Base-by-base conservation (phyloP, 2,329 filamentous ascomycete genomes). In the Trichoderma guizhouense region DNA sequence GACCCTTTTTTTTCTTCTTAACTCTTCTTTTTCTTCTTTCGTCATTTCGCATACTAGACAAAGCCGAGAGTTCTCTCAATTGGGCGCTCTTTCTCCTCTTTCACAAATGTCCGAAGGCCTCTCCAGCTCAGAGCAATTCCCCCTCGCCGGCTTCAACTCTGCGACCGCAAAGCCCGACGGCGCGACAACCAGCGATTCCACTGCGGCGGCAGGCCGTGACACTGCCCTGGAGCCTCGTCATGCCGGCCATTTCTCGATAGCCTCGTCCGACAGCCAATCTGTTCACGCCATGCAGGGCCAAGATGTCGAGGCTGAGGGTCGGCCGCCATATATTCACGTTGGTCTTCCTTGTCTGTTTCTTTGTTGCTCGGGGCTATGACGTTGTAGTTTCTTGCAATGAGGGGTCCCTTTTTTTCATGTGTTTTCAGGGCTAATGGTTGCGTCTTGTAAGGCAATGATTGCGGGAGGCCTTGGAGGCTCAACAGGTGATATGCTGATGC, bases 401-500 rank as follows among this genome's bases (percentile, higher is more conserved):
- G 39, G 66, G 36, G 36, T 58, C 55, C 9, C 12, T 58, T 55
- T 55, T 21, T 57, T 32, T n/a, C 55, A 11, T n/a, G 28, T 34
- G 28, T 34, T 14, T 69, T 8, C 7, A 18, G 18, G 39, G 34
- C 68, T 75, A 58, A 73, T 53, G 24, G 43, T 43, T 57, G 60
- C 8, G 18, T 60, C 28, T 43, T 74, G 69, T 74, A 72, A 97
- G 94, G 91, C 93, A 80, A 99, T 98, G 95, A 87, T 99, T 78
- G 96, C 96, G 39, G 96, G 96, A 79, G 96, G 95, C 73, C 86
- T 97, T 68, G 96, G 97, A 79, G 96, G 96, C 68, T 95, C 93
- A 18, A 97, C 92, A 71, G 96, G 97, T 72, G 96, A 99, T 82
- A 92, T 99, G 88, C 86, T 99, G 76, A 99, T 99, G 96, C 96